A percentile compares a stretch with the other conserved stretches of the same genome.
Conservation (phyloP, 2,329 filamentous ascomycete species). For the Claviceps fusiformis region DNA sequence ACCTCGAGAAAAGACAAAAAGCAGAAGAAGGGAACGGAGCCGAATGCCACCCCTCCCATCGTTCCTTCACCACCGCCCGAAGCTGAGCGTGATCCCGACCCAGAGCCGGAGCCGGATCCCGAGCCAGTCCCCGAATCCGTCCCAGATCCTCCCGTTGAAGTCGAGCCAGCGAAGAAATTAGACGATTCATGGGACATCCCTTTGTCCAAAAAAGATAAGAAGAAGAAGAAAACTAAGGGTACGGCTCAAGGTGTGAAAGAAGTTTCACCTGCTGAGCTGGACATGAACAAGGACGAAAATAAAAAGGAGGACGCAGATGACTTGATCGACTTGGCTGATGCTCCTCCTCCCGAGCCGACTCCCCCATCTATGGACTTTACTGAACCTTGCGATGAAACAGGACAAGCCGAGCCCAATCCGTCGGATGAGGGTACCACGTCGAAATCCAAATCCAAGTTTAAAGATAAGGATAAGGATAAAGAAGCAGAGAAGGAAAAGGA, state of each 20-base stretch:
- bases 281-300: constrained; percentile 20
- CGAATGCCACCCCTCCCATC: no score
- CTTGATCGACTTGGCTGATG: constrained; percentile 25
- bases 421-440: constrained; percentile 23
- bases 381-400: constrained; percentile 21
- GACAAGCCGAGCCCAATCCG: constrained; percentile 21
- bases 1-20: constrained; percentile 17
- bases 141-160: constrained; percentile 6
- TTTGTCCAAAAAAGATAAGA: constrained; percentile 8
- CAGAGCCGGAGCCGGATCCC: neutral
- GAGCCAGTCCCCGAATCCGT: constrained; percentile 13
- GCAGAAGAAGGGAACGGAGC: constrained; percentile 11
- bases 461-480: constrained; percentile 29
- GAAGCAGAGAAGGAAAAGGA: constrained; percentile 17
- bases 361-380: constrained; percentile 33
- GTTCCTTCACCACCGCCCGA: neutral
- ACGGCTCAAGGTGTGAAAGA: neutral
- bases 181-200: constrained; percentile 12
- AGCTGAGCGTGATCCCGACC: constrained; percentile 4
- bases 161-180: neutral
- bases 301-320: constrained; percentile 26
- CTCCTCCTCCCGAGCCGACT: constrained; percentile 33
- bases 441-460: constrained; percentile 25
- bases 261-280: neutral
- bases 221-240: constrained; percentile 10